Conservation (phyloP, 441 rosid species). For the Jatropha multifida region DNA sequence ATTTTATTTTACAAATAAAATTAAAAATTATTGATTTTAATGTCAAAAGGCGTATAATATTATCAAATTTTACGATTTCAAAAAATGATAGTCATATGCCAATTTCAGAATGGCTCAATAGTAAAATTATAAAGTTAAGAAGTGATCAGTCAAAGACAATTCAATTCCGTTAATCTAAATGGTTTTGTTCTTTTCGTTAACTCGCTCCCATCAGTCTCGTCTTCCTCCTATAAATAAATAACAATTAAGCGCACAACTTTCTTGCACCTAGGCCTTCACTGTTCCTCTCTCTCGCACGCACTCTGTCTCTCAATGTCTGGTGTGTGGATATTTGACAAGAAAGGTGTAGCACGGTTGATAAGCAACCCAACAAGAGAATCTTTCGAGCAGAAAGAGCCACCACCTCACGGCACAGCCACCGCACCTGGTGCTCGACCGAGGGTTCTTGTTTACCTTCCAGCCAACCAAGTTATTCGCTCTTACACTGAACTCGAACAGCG, state of each 20-base stretch:
- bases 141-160: too few relatives aligned
- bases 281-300: neutral
- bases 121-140: too few relatives aligned
- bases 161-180: too few relatives aligned
- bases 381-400: slow-evolving; percentile 51
- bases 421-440: slow-evolving; percentile 75
- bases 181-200: too few relatives aligned
- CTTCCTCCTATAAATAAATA: too few relatives aligned
- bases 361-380: slow-evolving; percentile 63
- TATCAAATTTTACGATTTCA: too few relatives aligned
- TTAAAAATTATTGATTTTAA: too few relatives aligned
- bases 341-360: slow-evolving; percentile 57
- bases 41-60: too few relatives aligned
- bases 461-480: slow-evolving; percentile 53
- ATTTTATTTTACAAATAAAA: too few relatives aligned
- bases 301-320: slow-evolving; percentile 42
- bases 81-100: too few relatives aligned
- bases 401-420: slow-evolving; percentile 48
- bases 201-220: too few relatives aligned
- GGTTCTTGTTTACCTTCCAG: slow-evolving; percentile 59
- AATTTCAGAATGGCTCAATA: too few relatives aligned
- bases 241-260: neutral
- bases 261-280: neutral
- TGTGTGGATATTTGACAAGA: slow-evolving; percentile 68
- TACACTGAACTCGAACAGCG: slow-evolving; percentile 50